These are phyloP conservation scores for Cystofilobasidium capitatum DNA, from an alignment of 768 basidiomycete genomes.

Conservation along the genomic window DNA sequence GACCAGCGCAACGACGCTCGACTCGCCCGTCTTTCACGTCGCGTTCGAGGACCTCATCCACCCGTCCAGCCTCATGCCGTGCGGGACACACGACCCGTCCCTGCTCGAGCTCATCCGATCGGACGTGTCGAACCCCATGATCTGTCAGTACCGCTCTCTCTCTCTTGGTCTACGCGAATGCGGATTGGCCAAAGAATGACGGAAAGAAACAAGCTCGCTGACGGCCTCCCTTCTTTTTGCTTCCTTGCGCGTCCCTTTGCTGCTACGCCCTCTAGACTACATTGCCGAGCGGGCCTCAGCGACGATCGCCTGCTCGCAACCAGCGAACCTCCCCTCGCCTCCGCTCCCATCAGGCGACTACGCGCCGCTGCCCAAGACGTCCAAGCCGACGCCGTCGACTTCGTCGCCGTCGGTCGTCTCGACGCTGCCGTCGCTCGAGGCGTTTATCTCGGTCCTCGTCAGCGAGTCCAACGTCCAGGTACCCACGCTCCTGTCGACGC, in stretches of 20 bases:
- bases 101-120: constrained; percentile 68
- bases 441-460: constrained; percentile 75
- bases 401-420: constrained; percentile 33
- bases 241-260: not conserved
- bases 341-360: constrained; percentile 41
- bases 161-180: not conserved
- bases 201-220: too few relatives aligned
- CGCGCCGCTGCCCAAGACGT: constrained; percentile 41
- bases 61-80: constrained; percentile 72
- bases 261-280: constrained; percentile 43
- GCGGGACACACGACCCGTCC: constrained; percentile 63
- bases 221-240: too few relatives aligned
- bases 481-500: constrained; percentile 57
- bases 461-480: constrained; percentile 63
- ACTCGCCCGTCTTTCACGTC: not conserved
- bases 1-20: not conserved
- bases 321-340: constrained; percentile 28
- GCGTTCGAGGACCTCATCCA: constrained; percentile 30
- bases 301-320: constrained; percentile 60
- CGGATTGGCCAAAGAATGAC: too few relatives aligned
- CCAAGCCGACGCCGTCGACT: constrained; percentile 20
- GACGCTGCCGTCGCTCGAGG: constrained; percentile 62
- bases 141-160: constrained; percentile 42
- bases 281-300: constrained; percentile 67
- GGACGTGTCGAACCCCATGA: constrained; percentile 73